Evolutionary conservation across 23 red algal species (phyloP).

Genomic region (Rhodosorus marinus): DNA sequence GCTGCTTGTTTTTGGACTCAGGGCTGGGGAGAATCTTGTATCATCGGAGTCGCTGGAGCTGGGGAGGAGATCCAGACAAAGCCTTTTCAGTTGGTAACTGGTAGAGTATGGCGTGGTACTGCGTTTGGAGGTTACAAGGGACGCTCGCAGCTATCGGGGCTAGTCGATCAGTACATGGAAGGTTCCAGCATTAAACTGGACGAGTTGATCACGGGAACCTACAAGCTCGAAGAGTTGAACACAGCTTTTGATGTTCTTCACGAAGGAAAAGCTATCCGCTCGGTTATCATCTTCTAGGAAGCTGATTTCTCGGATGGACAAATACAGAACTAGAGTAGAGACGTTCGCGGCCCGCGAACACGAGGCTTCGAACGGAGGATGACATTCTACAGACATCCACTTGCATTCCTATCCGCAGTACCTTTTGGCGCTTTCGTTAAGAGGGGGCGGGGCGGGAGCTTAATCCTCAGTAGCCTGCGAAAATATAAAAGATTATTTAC

Average conservation of each 20-base stretch:
- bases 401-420: too few relatives aligned
- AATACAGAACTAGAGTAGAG: too few relatives aligned
- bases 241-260: conserved; percentile 83
- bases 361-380: too few relatives aligned
- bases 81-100: conserved; percentile 97
- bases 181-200: conserved; percentile 55
- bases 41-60: conserved; percentile 85
- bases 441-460: too few relatives aligned
- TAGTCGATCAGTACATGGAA: conserved; percentile 79
- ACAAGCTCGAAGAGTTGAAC: conserved; percentile 48
- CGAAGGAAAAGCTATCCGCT: conserved; percentile 57
- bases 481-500: too few relatives aligned
- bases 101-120: conserved; percentile 69
- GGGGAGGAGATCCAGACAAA: conserved; percentile 73
- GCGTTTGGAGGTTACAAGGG: conserved; percentile 90
- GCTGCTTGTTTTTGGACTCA: too few relatives aligned
- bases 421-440: too few relatives aligned
- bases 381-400: too few relatives aligned
- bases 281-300: conserved; percentile 47
- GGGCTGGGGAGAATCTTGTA: conserved; percentile 79
- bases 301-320: too few relatives aligned
- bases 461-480: too few relatives aligned
- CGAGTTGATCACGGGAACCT: conserved; percentile 53
- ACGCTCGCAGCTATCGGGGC: conserved; percentile 40
- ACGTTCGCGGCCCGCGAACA: too few relatives aligned